Base-by-base conservation (phyloP, 148 eudicot species). In the Silene latifolia region DNA sequence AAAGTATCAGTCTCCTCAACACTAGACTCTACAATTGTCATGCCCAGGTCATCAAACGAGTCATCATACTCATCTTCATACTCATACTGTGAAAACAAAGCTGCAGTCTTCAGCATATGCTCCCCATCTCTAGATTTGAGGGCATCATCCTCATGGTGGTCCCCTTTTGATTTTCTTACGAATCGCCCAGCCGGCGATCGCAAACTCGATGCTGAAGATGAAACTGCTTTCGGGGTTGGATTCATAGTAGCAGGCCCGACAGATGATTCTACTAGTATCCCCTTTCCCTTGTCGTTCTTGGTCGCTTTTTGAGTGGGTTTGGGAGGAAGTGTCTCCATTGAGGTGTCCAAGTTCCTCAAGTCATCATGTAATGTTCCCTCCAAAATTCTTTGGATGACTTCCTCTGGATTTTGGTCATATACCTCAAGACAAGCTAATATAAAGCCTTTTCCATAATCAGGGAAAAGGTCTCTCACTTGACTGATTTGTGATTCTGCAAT, bases 41-140 rank as follows among this genome's bases (percentile, higher is more conserved):
- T 72, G 20, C 98, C 98, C 17, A 95, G 74, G 74, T 95, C 98
- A 84, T 95, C 98, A 60, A 95, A 95, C 25, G 98, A 95, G 78
- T 95, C 98, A 67, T 95, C 97, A 46, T 95, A 95, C 82, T 95
- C 98, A 24, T 92, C 98, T 77, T 95, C 98, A 69, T 95, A 95
- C 79, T 90, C 98, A 3, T 87, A 89, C 68, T 88, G 97, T 24
- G 92, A 89, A 35, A 75, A 47, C 53, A 95, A 80, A 17, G 88
- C 96, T 13, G 87, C 77, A 7, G 89, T 90, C 81, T 87, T 95
- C 53, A 83, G 85, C 85, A 82, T 13, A 77, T 80, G 88, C 72
- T 79, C 86, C 54, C 78, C 86, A 62, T 88, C 89, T 82, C 59
- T 82, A 19, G 85, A 81, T 69, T 92, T 79, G 4, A 92, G 85